Conservation (phyloP, 495 filamentous ascomycete species). For the Penicillium diatomitis region DNA sequence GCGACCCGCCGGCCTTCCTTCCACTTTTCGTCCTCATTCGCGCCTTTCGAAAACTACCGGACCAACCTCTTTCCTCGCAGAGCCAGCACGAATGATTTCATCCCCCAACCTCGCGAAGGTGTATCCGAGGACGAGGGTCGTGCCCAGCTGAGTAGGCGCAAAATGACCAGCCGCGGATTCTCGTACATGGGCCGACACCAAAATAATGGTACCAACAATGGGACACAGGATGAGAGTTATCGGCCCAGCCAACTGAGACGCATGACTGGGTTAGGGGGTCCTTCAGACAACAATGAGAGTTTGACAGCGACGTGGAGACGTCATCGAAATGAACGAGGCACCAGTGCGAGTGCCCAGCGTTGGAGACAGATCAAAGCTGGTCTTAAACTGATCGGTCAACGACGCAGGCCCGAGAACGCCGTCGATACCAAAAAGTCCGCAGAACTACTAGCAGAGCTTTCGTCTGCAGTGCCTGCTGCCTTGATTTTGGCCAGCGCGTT, state of each 20-base stretch:
- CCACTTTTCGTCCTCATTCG: conserved; percentile 38
- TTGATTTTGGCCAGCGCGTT: conserved; percentile 94
- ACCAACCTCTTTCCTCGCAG: conserved; percentile 53
- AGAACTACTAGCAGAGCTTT: conserved; percentile 89
- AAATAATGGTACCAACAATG: conserved; percentile 27
- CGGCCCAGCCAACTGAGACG: conserved; percentile 66
- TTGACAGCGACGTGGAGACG: conserved; percentile 42
- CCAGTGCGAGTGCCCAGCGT: conserved; percentile 71
- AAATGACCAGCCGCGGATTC: conserved; percentile 47
- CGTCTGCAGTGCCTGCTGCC: conserved; percentile 83
- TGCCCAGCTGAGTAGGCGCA: conserved; percentile 55
- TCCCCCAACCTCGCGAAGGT: conserved; percentile 56
- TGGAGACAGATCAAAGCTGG: conserved; percentile 84
- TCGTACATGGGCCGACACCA: conserved; percentile 40
- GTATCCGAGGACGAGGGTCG: conserved; percentile 87
- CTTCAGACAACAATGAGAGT: conserved; percentile 45
- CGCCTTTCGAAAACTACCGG: conserved; percentile 37
- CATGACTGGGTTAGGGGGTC: conserved; percentile 60
- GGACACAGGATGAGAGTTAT: conserved; percentile 42
- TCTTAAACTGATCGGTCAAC: conserved; percentile 68
- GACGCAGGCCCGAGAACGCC: conserved; percentile 67
- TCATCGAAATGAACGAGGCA: conserved; percentile 49
- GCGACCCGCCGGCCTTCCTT: conserved; percentile 33
- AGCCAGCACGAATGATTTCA: conserved; percentile 58
- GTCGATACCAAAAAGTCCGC: conserved; percentile 93